Evolutionary conservation across 2,329 filamentous ascomycete genomes (phyloP).

Genomic region (Botrytis fabae): DNA sequence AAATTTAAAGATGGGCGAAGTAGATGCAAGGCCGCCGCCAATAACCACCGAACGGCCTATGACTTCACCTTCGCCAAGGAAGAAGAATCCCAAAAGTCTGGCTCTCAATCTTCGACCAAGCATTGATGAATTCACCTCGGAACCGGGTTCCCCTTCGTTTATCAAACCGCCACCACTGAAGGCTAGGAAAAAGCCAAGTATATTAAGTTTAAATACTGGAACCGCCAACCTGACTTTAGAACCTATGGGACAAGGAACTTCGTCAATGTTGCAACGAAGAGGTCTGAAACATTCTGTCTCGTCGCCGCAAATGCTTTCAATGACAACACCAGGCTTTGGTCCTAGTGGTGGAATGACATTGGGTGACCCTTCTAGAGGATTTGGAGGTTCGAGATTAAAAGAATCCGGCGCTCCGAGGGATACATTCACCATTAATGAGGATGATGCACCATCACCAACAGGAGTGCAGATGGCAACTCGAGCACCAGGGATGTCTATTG

Average conservation of each 20-base stretch:
- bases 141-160: conserved; percentile 69
- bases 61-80: conserved; percentile 68
- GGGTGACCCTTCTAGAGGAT: conserved; percentile 43
- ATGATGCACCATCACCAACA: conserved; percentile 50
- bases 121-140: conserved; percentile 48
- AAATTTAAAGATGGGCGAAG: conserved; percentile 42
- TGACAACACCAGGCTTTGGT: conserved; percentile 58
- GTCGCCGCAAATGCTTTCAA: conserved; percentile 61
- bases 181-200: conserved; percentile 69
- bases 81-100: conserved; percentile 80
- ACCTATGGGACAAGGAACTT: conserved; percentile 55
- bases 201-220: conserved; percentile 74
- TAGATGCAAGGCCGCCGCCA: conserved; percentile 46
- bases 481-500: conserved; percentile 49
- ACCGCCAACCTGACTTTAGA: conserved; percentile 55
- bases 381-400: conserved; percentile 38
- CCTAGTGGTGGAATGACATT: conserved; percentile 64
- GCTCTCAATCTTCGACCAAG: conserved; percentile 68
- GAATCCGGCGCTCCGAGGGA: conserved; percentile 35
- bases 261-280: conserved; percentile 61
- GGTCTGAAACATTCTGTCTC: conserved; percentile 68
- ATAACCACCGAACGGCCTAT: conserved; percentile 53
- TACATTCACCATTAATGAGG: conserved; percentile 39
- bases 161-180: conserved; percentile 75
- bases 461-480: conserved; percentile 62